Base-by-base conservation (phyloP, 805 yeast genomes). In the Nakazawaea pomicola region DNA sequence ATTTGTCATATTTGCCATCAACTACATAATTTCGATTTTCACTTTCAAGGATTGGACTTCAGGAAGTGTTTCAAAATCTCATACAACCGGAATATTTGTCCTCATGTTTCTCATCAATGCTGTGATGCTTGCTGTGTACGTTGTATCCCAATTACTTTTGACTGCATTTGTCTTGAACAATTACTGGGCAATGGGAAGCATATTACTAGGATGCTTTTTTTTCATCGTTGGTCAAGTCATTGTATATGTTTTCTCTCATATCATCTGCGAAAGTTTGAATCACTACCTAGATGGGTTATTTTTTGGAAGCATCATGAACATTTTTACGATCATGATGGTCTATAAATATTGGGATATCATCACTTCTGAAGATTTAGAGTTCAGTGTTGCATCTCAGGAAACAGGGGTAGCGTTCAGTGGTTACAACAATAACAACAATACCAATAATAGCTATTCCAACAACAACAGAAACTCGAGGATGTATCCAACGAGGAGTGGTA, bases 321-420 rank as follows among this genome's bases (percentile, higher is more conserved):
- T 88, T 37, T 83, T 88, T 53, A 74, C 95, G 4, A 65, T 84
- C 41, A 89, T 93, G 95, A 91, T 93, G 98, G 70, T 91, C 38
- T 91, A 89, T 68, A 90, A 93, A 63, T 87, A 80, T 51, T 91
- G 98, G 96, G 97, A 90, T 55, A 88, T 90, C 74, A 82, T 91
- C 39, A 93, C 98, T 10, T 79, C 81, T 43, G 98, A 91, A 54
- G 98, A 93, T 59, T 78, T 91, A 52, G 99, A 91, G 63, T 93
- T 91, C 61, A 78, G 88, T 36, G 93, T 87, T 38, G 71, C 78
- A 44, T 67, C 68, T 29, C 65, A 65, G 44, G 76, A 69, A 46
- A 67, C 62, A 15, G 68, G 65, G 31, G 63, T 41, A n/a, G 37
- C 36, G 6, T 36, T 35, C 25, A 36, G 16, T 23, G 28, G 29